These are phyloP conservation scores for Protomyces arabidopsidicola DNA, from an alignment of 1,139 yeast genomes.

Conservation along the genomic window DNA sequence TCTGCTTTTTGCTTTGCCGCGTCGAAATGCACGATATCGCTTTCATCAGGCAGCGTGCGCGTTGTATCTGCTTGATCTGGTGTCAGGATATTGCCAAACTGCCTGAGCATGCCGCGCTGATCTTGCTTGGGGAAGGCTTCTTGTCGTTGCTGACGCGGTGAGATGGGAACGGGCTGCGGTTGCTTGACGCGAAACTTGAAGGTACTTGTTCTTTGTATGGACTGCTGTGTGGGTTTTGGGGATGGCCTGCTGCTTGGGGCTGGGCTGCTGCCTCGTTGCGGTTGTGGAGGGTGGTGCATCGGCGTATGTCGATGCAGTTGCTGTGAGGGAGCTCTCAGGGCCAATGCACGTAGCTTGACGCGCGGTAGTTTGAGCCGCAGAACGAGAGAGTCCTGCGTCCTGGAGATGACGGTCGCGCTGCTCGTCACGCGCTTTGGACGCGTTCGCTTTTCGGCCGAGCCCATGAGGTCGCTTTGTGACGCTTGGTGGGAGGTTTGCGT, in stretches of 20 bases:
- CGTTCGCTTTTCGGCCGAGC: neutral
- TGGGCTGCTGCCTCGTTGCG: neutral
- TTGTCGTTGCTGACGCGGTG: constrained; percentile 5
- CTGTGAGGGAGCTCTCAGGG: neutral
- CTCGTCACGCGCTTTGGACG: neutral
- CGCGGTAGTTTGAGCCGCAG: constrained; percentile 1
- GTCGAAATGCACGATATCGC: constrained; percentile 52
- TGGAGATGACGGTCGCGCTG: neutral
- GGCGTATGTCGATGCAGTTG: neutral
- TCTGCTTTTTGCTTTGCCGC: constrained; percentile 34
- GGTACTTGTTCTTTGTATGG: neutral
- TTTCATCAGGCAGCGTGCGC: constrained; percentile 55
- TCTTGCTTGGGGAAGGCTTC: constrained; percentile 5
- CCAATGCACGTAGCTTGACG: neutral
- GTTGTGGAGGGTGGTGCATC: neutral
- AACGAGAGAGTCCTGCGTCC: neutral
- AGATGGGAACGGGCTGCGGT: constrained; percentile 5
- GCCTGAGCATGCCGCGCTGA: constrained; percentile 42
- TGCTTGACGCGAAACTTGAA: constrained; percentile 10
- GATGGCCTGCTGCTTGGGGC: neutral
- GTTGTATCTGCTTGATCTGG: constrained; percentile 59
- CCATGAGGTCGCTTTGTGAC: neutral
- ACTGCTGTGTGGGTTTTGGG: neutral
- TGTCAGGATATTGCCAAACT: constrained; percentile 60
- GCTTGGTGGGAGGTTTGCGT: neutral